Evolutionary conservation across 2,329 filamentous ascomycete genomes (phyloP).

Genomic region (Dothideomycetes sp.): DNA sequence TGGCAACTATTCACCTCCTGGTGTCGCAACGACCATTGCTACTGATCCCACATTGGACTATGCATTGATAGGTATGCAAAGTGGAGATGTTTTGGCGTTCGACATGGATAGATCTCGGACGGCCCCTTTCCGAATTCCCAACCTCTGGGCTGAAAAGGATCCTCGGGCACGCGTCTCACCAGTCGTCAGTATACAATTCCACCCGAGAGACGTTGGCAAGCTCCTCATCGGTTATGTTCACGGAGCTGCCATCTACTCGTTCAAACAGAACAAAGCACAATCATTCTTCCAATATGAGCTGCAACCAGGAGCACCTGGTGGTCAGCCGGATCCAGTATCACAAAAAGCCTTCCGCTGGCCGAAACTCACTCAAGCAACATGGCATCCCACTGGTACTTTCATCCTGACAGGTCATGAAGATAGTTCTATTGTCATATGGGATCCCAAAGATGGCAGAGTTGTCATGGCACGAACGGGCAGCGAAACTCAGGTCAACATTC

Average conservation of each 20-base stretch:
- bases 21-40: slow-evolving; percentile 61
- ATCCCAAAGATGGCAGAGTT: slow-evolving; percentile 76
- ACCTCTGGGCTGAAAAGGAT: slow-evolving; percentile 72
- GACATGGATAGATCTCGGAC: slow-evolving; percentile 76
- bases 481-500: slow-evolving; percentile 63
- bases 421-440: slow-evolving; percentile 87
- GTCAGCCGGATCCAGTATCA: slow-evolving; percentile 53
- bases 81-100: slow-evolving; percentile 78
- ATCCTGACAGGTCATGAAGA: slow-evolving; percentile 82
- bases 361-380: slow-evolving; percentile 70
- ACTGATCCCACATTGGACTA: slow-evolving; percentile 91
- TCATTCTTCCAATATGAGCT: slow-evolving; percentile 79
- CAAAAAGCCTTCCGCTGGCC: slow-evolving; percentile 59
- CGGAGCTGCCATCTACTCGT: slow-evolving; percentile 83
- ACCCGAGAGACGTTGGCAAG: slow-evolving; percentile 86
- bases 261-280: slow-evolving; percentile 76
- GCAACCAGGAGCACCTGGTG: slow-evolving; percentile 75
- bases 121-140: slow-evolving; percentile 72
- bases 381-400: slow-evolving; percentile 93
- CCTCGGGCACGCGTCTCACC: slow-evolving; percentile 55
- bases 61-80: slow-evolving; percentile 62
- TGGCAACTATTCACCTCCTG: slow-evolving; percentile 65
- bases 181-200: slow-evolving; percentile 71
- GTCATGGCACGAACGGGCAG: slow-evolving; percentile 75
- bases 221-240: slow-evolving; percentile 84